Evolutionary conservation across 2,329 filamentous ascomycete genomes (phyloP), one percentile per base, ranked within the genome.

Genomic region (Stachybotrys echinatus): DNA sequence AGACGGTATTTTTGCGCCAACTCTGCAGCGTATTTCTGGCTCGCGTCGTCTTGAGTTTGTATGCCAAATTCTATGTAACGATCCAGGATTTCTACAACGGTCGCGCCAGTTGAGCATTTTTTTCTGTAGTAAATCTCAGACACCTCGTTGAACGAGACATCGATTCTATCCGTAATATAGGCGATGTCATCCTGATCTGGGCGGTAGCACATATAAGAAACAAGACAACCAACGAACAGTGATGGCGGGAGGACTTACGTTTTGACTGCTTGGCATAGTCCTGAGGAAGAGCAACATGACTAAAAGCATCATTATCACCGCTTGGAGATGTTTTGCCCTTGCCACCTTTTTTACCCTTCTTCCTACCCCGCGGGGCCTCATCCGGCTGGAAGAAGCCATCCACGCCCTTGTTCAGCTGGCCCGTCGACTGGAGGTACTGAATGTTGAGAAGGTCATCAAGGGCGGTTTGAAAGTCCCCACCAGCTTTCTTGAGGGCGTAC

Each of bases 361-460:
- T 65, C 52, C 72, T 75, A 23, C 54, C 61, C 6, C 54, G 61
- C 1, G 65, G 64, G 1, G 69, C 65, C 17, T 75, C 68, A 17
- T 82, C 76, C 0, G 77, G 76, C 38, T 81, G 76, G 20, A 81
- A 83, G 62, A 96, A 96, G 0, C 81, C 90, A 51, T 96, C 90
- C n/a, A 96, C 74, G 0, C 91, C 89, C 62, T 88, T 92, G 2
- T 76, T 72, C 2, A 79, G 73, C 48, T 81, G 74, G 0, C 80
- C 80, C 1, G 75, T 78, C 50, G 90, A 82, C 51, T 89, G 83
- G 5, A 96, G 83, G 61, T 86, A 90, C 19, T 88, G 83, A 14
- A 89, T 76, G 56, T 88, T 95, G 27, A 96, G 77, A 12, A 97
- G 73, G 51, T 90, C 84, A 58, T 96, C 90, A 54, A 95, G 84